Percentiles rank a stretch among this genome's conserved stretches.
These are phyloP conservation scores for Suhomyces wounanorum DNA, from an alignment of 1,139 yeast species.

Conservation along the genomic window DNA sequence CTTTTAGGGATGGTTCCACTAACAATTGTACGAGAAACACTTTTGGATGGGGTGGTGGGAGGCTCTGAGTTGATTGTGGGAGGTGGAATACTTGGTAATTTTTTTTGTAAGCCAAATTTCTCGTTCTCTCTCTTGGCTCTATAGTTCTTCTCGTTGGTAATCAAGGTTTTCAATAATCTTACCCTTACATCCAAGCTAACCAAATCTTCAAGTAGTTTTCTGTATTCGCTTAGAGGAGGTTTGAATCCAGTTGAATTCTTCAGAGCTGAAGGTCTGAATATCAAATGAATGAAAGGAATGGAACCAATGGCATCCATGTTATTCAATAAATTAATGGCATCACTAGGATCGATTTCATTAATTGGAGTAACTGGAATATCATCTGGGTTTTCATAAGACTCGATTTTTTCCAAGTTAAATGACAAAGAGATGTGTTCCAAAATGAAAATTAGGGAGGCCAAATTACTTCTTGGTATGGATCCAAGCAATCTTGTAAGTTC, in stretches of 20 bases:
- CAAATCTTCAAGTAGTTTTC: slow-evolving; percentile 31
- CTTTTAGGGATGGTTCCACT: slow-evolving; percentile 19
- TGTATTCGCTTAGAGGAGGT: slow-evolving; percentile 40
- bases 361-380: slow-evolving; percentile 14
- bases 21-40: slow-evolving; percentile 7
- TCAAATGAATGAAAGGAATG: slow-evolving; percentile 44
- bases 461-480: slow-evolving; percentile 45
- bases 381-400: slow-evolving; percentile 35
- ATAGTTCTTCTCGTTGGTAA: slow-evolving; percentile 34
- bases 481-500: slow-evolving; percentile 33
- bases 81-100: slow-evolving; percentile 19
- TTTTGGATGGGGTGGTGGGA: slow-evolving; percentile 11
- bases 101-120: slow-evolving; percentile 31
- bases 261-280: slow-evolving; percentile 43
- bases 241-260: slow-evolving; percentile 43
- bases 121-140: slow-evolving; percentile 33
- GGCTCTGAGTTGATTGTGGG: slow-evolving; percentile 14
- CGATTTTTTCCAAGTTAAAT: slow-evolving; percentile 28
- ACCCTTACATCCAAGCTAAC: slow-evolving; percentile 28
- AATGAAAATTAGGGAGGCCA: slow-evolving; percentile 39
- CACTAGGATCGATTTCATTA: slow-evolving; percentile 14
- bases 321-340: slow-evolving; percentile 27
- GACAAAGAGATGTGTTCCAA: slow-evolving; percentile 38
- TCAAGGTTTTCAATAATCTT: slow-evolving; percentile 28
- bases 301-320: slow-evolving; percentile 42